Base-by-base conservation (phyloP, 108 stramenopile genomes). In the Skeletonema potamos region DNA sequence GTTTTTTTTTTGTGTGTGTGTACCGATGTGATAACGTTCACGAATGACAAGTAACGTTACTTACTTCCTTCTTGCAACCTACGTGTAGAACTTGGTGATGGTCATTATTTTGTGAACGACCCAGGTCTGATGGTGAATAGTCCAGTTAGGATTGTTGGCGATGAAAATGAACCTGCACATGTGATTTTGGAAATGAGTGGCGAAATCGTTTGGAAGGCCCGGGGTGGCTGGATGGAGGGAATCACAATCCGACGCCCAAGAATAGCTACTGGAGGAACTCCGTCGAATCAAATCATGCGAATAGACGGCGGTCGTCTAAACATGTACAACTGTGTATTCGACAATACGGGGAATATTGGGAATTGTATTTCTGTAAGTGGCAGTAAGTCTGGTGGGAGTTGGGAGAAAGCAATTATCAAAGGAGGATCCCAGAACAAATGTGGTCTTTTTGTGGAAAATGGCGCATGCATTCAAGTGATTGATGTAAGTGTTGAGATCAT, bases 151-250 rank as follows among this genome's bases (percentile, higher is more conserved):
- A 65, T 96, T 56, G 71, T 93, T 9, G 95, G 95, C 3, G 95
- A 96, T 63, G 92, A 93, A 59, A 71, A 87, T 48, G 89, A 92
- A 44, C 86, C 92, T 36, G 64, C 89, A 0, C 89, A 92, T 61
- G 95, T 96, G 2, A 78, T 92, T 15, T 57, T 96, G 33, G 95
- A 96, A 81, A 57, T 96, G 51, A 86, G 86, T 68, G 95, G 94
- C 11, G 76, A 87, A 41, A 48, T 92, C 15, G 28, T 54, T 1
- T 92, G 91, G 91, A 80, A 69, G 26, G 85, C 82, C 9, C 69
- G 48, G 4, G 84, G 88, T n/a, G 94, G 91, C 24, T 88, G 84
- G 74, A 88, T 91, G 44, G 92, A 91, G 68, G 94, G 94, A 8
- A 68, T 95, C 0, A 91, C 90, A 3, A 84, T 95, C 37, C 84